Conservation (phyloP, 2,329 filamentous ascomycete genomes). For the Pseudocercospora macadamiae region DNA sequence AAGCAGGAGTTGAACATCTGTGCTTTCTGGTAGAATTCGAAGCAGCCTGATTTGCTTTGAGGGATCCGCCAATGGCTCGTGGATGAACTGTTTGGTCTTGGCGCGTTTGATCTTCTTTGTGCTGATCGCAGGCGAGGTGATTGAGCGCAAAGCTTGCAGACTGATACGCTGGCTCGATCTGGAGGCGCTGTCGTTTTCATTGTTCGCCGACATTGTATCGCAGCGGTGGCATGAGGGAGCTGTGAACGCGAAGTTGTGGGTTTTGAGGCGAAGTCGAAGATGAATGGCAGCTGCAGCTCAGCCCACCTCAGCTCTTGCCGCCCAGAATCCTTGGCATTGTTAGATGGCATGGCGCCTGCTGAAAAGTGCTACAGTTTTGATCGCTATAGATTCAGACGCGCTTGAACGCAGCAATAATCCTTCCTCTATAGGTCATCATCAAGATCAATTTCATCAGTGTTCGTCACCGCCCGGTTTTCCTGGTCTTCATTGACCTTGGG, state of each 20-base stretch:
- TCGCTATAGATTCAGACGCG: background rate
- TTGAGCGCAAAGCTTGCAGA: background rate
- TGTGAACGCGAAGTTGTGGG: too few relatives aligned
- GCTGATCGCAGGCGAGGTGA: background rate
- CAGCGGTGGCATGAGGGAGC: background rate
- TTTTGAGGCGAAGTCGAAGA: too few relatives aligned
- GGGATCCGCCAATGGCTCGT: slow-evolving; percentile 1
- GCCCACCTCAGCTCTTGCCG: too few relatives aligned
- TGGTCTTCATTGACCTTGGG: slow-evolving; percentile 14
- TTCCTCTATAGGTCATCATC: slow-evolving; percentile 34
- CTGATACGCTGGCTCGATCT: background rate
- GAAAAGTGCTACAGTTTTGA: background rate
- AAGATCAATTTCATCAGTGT: slow-evolving; percentile 40
- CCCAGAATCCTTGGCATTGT: too few relatives aligned
- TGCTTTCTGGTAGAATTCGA: slow-evolving; percentile 1
- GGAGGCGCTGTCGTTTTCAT: background rate
- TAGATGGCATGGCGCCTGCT: background rate
- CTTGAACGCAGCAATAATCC: background rate
- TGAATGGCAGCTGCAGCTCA: too few relatives aligned
- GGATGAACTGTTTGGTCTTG: background rate
- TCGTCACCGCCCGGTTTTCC: slow-evolving; percentile 25
- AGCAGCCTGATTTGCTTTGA: background rate
- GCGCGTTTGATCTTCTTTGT: background rate
- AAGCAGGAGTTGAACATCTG: background rate
- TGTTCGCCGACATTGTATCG: background rate